A percentile compares a stretch with the other conserved stretches of the same genome.
phyloP scores from a whole-genome alignment of 2,329 filamentous ascomycete species.

The Scleromitrula shiraiana region DNA sequence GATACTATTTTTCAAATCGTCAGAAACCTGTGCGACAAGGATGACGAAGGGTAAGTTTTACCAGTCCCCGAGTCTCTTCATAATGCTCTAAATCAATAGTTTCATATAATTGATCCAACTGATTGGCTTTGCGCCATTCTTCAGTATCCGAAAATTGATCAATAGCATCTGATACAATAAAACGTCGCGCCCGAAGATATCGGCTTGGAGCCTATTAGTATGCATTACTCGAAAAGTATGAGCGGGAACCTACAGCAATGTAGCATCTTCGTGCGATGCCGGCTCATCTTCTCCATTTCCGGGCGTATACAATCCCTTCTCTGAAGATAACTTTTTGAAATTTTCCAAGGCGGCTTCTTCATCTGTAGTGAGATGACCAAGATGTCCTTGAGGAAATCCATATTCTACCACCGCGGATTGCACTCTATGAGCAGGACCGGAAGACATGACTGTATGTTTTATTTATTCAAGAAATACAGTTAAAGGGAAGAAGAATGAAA shows the following conservation, averaged over 20 bases:
- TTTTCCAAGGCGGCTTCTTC: slow-evolving; percentile 59
- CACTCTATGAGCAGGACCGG: slow-evolving; percentile 28
- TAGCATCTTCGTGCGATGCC: slow-evolving; percentile 62
- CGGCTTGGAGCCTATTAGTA: slow-evolving; percentile 45
- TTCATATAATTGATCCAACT: slow-evolving; percentile 71
- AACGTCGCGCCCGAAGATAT: slow-evolving; percentile 78
- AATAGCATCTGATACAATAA: slow-evolving; percentile 68
- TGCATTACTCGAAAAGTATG: background rate
- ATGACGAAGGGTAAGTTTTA: too few species aligned
- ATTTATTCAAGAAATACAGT: background rate
- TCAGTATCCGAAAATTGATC: slow-evolving; percentile 83
- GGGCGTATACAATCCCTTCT: slow-evolving; percentile 56
- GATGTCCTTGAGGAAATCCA: slow-evolving; percentile 68
- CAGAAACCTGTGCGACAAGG: slow-evolving; percentile 7
- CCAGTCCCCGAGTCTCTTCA: slow-evolving; percentile 69
- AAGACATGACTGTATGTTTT: slow-evolving; percentile 20
- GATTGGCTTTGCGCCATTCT: slow-evolving; percentile 74
- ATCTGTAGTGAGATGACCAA: slow-evolving; percentile 63
- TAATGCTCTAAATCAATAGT: slow-evolving; percentile 82
- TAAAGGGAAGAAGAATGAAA: background rate
- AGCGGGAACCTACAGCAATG: slow-evolving; percentile 50
- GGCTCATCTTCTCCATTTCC: slow-evolving; percentile 31
- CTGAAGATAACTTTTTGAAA: slow-evolving; percentile 63
- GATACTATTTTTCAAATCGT: slow-evolving; percentile 51
- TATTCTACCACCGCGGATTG: slow-evolving; percentile 32